These are phyloP conservation scores for Parasitella parasitica DNA, from an alignment of 371 early-diverging fungal genomes.

Conservation along the genomic window DNA sequence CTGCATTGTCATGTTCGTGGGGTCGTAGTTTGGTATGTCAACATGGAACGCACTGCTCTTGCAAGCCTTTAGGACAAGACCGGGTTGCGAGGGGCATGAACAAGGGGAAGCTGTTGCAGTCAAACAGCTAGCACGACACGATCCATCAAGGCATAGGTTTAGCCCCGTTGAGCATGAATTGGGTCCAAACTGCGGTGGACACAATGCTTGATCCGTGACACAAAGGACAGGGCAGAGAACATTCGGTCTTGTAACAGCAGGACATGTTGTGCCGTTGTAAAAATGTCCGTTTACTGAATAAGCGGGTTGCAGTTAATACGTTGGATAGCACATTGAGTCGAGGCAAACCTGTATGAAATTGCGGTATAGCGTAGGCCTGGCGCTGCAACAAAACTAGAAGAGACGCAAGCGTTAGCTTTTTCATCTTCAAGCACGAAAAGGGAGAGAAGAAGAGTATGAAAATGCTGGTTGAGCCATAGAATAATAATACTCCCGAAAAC, in stretches of 20 bases:
- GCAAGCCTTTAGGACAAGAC: conserved; percentile 14
- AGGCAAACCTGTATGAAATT: conserved; percentile 27
- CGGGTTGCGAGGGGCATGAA: conserved; percentile 19
- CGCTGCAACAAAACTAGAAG: too few species aligned
- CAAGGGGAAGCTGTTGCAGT: conserved; percentile 6
- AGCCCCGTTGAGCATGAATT: conserved; percentile 14
- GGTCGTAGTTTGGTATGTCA: conserved; percentile 28
- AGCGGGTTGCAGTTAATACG: not conserved
- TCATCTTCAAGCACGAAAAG: too few species aligned
- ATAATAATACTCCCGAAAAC: too few species aligned
- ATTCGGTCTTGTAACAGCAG: conserved; percentile 20
- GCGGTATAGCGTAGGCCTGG: conserved; percentile 16
- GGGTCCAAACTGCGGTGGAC: conserved; percentile 17
- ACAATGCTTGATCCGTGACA: conserved; percentile 10
- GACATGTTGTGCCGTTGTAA: conserved; percentile 34
- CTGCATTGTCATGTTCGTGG: conserved; percentile 38
- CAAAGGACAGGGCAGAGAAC: conserved; percentile 30
- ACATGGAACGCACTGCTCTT: not conserved
- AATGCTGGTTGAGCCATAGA: too few species aligned
- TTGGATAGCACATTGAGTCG: not conserved
- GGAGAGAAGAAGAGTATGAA: too few species aligned
- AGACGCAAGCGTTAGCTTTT: too few species aligned
- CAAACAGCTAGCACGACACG: conserved; percentile 16
- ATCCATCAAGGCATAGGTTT: conserved; percentile 27
- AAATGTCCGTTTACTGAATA: conserved; percentile 25